Evolutionary conservation across 2,329 filamentous ascomycete species (phyloP).

Genomic region (Paraphaeosphaeria sporulosa): DNA sequence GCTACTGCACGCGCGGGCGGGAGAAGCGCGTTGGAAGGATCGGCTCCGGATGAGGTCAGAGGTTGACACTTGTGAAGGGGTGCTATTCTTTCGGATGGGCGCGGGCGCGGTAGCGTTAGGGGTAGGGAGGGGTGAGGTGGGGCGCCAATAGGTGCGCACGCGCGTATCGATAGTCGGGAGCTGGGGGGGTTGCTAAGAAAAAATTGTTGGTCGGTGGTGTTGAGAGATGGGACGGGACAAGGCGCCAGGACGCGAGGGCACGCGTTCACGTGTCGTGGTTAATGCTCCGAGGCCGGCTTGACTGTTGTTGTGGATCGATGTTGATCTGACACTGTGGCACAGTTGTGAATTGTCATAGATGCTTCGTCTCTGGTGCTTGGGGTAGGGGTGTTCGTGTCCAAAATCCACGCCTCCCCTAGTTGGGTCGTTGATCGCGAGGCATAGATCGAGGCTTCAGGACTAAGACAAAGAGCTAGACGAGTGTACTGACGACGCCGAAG

Average conservation of each 20-base stretch:
- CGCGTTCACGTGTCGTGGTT: neutral
- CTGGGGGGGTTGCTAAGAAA: no score
- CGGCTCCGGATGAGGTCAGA: neutral
- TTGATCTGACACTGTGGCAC: no score
- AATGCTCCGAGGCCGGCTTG: neutral
- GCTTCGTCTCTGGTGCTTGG: no score
- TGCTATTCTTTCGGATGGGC: neutral
- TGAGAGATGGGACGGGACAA: neutral
- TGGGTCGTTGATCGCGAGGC: no score
- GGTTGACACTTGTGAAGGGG: neutral
- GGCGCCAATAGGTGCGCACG: neutral
- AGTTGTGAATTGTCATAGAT: no score
- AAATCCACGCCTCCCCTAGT: no score
- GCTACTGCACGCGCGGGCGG: conserved; percentile 10
- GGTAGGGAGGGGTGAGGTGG: neutral
- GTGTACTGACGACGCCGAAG: neutral
- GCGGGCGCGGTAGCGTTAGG: neutral
- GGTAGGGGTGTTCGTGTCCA: no score
- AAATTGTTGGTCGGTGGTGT: neutral
- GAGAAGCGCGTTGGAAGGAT: conserved; percentile 1
- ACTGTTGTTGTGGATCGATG: no score
- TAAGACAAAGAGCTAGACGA: no score
- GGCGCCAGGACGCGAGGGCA: neutral
- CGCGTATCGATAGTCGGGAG: neutral
- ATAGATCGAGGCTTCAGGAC: no score